These are phyloP conservation scores for Paspalum vaginatum DNA, from an alignment of 176 grass and related monocot species.

Conservation along the genomic window DNA sequence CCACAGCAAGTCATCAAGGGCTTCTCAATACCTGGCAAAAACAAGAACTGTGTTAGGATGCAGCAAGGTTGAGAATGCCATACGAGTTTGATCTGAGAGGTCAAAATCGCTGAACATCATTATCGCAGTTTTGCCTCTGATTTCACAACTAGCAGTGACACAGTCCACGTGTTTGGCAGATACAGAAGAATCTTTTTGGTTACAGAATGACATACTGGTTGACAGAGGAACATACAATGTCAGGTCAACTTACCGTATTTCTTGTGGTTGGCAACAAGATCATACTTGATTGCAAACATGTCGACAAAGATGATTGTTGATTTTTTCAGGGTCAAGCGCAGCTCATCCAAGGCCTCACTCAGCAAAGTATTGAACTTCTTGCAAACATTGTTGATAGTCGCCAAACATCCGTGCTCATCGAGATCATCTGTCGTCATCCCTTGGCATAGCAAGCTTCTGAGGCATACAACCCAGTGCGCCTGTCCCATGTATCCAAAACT, in stretches of 20 bases:
- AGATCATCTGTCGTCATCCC: slow-evolving; percentile 53
- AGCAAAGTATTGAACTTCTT: slow-evolving; percentile 71
- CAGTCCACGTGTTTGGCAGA: neutral
- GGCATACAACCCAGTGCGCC: slow-evolving; percentile 82
- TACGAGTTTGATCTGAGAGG: neutral
- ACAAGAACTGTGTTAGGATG: neutral
- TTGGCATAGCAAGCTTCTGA: slow-evolving; percentile 63
- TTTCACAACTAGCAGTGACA: neutral
- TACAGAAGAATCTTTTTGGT: neutral
- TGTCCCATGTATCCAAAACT: slow-evolving; percentile 77
- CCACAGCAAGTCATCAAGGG: slow-evolving; percentile 84
- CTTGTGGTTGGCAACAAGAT: slow-evolving; percentile 71
- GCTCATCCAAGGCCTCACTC: slow-evolving; percentile 52
- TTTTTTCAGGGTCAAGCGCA: slow-evolving; percentile 53
- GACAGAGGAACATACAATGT: neutral
- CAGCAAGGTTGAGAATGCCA: neutral
- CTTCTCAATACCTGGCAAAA: slow-evolving; percentile 69
- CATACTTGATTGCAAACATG: slow-evolving; percentile 85
- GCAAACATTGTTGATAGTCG: slow-evolving; percentile 56
- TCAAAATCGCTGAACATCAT: neutral
- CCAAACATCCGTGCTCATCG: slow-evolving; percentile 61
- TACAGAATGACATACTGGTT: neutral
- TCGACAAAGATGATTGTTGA: slow-evolving; percentile 66
- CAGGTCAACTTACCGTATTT: slow-evolving; percentile 56
- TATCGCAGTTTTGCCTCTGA: neutral